Evolutionary conservation across 805 yeast genomes (phyloP), one percentile per base, ranked within the genome.

Genomic region (Saccharomycopsis fermentans): DNA sequence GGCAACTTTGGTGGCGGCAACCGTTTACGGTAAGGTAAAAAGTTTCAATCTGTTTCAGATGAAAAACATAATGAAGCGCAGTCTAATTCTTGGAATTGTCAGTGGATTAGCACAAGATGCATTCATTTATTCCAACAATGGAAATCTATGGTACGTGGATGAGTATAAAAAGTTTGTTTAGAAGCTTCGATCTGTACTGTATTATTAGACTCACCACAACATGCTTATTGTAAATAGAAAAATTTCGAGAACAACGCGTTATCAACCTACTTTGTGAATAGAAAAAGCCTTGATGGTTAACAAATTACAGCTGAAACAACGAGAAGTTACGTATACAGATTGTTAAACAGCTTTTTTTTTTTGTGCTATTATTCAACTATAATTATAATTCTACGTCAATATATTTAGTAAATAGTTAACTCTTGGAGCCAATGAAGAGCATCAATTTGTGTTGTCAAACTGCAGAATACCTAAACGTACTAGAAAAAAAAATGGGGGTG

Each of bases 61-160:
- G 2, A 64, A 66, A 26, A 74, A 70, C 37, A 71, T 79, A 57
- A 69, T 80, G 56, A 70, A 72, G 34, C 76, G 77, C 56, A 92
- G 90, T 11, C 72, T 81, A 4, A 66, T 73, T 4, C 70, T 86
- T 60, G 96, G 96, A 0, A 62, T 81, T 2, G 66, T 73, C 2
- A 73, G 81, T 52, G 96, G 96, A 0, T 63, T 85, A 21, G 70
- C 80, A 0, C 90, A 90, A 67, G 96, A 89, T 69, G 69, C 75
- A 4, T 67, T 86, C 64, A 77, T 84, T 35, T 79, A 74, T 63
- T 59, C 71, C 1, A 73, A 86, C 64, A 88, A 88, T 6, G 87
- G 84, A 1, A 70, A 76, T 51, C 76, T 84, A 8, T 87, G 94
- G 92, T 86, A 86, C 64, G 58, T 81, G 34, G 37, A 58, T 35